Evolutionary conservation across 225 moss, liverwort and hornwort species (phyloP).

Genomic region (Sphagnum tenellum): DNA sequence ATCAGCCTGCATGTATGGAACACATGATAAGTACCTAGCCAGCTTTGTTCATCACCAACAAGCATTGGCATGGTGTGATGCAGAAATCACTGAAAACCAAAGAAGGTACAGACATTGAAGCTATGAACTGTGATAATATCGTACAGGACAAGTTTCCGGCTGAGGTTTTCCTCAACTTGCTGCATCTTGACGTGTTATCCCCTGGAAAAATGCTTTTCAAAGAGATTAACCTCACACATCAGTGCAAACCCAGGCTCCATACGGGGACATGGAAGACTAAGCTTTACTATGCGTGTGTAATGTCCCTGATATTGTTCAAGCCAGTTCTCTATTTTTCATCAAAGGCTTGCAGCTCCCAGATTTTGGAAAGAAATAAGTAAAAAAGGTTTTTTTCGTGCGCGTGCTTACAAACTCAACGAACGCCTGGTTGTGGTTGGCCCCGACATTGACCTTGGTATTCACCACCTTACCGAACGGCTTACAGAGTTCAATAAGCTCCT

Average conservation of each 20-base stretch:
- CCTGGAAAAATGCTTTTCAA: no score
- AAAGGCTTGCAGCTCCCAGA: background rate
- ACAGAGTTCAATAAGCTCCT: conserved; percentile 96
- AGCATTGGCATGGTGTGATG: background rate
- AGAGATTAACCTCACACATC: no score
- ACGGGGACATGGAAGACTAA: background rate
- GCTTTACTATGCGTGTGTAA: no score
- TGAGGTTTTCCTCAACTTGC: no score
- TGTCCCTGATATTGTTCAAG: background rate
- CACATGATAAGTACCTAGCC: background rate
- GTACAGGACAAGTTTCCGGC: no score
- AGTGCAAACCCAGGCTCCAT: no score
- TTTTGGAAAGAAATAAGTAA: background rate
- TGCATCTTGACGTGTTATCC: no score
- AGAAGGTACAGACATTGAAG: background rate
- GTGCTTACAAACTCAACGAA: conserved; percentile 96
- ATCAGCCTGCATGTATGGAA: conserved; percentile 44
- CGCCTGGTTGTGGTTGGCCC: conserved; percentile 99
- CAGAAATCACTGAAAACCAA: background rate
- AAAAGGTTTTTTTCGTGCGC: background rate
- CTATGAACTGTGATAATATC: no score
- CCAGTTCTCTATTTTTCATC: background rate
- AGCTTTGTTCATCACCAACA: background rate
- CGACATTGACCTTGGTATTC: conserved; percentile 99
- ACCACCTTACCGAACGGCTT: conserved; percentile 99